Conservation (phyloP, 805 yeast species). For the Schizosaccharomyces lindneri region DNA sequence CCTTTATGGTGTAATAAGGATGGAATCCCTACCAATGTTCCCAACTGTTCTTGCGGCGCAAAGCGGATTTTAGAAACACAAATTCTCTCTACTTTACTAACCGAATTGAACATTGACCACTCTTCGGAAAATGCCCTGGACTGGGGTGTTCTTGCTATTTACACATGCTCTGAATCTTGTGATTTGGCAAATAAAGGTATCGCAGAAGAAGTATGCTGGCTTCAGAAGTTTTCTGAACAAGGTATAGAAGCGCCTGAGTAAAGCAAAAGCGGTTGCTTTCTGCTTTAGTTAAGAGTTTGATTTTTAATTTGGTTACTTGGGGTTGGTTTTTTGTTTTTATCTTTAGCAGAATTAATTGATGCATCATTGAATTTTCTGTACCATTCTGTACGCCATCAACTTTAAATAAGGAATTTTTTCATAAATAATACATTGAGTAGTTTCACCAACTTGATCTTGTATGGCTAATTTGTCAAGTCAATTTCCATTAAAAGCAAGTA, state of each 20-base stretch:
- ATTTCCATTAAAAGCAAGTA: too few species aligned
- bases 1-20: not conserved
- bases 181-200: not conserved
- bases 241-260: not conserved
- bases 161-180: not conserved
- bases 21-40: not conserved
- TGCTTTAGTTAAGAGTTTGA: too few species aligned
- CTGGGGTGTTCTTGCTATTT: not conserved
- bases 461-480: too few species aligned
- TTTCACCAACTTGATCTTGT: too few species aligned
- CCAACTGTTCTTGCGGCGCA: not conserved
- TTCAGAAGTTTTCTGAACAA: not conserved
- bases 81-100: not conserved
- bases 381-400: too few species aligned
- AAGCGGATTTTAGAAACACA: not conserved
- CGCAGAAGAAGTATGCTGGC: constrained; percentile 1
- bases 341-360: too few species aligned
- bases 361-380: too few species aligned
- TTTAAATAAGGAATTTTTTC: too few species aligned
- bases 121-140: not conserved
- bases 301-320: too few species aligned
- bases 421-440: too few species aligned
- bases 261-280: too few species aligned
- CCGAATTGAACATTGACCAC: not conserved
- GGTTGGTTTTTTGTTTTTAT: too few species aligned